A percentile compares a stretch with the other conserved stretches of the same genome.
Conservation (phyloP, 1,139 yeast species). For the Zygoascus hellenicus region DNA sequence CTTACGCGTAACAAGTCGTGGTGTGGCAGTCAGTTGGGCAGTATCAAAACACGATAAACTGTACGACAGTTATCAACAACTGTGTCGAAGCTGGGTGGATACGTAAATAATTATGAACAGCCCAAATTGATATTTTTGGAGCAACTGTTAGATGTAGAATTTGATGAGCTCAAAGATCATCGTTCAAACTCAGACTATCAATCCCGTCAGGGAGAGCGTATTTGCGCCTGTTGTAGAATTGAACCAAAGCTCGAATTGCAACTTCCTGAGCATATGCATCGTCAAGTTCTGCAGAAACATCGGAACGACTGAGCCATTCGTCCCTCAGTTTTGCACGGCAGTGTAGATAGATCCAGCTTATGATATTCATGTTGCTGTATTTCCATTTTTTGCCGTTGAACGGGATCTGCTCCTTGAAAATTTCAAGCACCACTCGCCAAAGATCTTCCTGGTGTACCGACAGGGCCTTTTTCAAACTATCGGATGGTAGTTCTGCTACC, state of each 20-base stretch:
- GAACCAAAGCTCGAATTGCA: slow-evolving; percentile 73
- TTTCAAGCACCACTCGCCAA: slow-evolving; percentile 63
- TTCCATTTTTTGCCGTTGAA: slow-evolving; percentile 95
- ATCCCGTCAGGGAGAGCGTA: slow-evolving; percentile 8
- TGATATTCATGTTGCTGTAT: slow-evolving; percentile 84
- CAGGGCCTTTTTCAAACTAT: slow-evolving; percentile 35
- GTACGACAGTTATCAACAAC: too few relatives aligned
- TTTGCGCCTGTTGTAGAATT: slow-evolving; percentile 63
- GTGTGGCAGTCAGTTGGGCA: too few relatives aligned
- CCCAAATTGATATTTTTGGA: too few relatives aligned
- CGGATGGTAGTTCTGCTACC: slow-evolving; percentile 41
- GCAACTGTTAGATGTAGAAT: too few relatives aligned
- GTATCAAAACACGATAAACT: too few relatives aligned
- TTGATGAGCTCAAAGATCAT: too few relatives aligned
- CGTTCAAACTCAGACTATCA: too few relatives aligned
- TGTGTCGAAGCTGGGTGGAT: neutral
- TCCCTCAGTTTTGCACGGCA: slow-evolving; percentile 69
- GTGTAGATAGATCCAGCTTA: slow-evolving; percentile 78
- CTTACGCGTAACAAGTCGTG: too few relatives aligned
- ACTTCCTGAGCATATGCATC: slow-evolving; percentile 84
- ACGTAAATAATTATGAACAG: neutral
- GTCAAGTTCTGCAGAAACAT: slow-evolving; percentile 66
- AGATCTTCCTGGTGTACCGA: slow-evolving; percentile 54
- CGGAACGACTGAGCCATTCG: slow-evolving; percentile 85
- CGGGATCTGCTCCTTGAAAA: slow-evolving; percentile 73